These are phyloP conservation scores for Lachancea cidri DNA, from an alignment of 805 yeast genomes.

Conservation along the genomic window DNA sequence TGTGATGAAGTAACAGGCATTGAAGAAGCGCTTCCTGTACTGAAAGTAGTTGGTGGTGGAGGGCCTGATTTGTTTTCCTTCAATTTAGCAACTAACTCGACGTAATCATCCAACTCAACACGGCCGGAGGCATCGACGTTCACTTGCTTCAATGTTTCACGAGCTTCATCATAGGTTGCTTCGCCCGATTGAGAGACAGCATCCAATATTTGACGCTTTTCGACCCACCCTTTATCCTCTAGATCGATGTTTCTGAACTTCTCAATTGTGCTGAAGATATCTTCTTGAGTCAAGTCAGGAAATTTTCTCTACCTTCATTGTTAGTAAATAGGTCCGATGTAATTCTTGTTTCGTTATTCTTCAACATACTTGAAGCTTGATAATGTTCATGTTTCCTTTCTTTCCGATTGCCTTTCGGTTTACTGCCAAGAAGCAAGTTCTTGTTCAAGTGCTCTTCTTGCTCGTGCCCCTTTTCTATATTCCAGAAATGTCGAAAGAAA, in stretches of 20 bases:
- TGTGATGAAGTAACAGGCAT: constrained; percentile 30
- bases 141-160: constrained; percentile 87
- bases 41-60: constrained; percentile 30
- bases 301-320: constrained; percentile 56
- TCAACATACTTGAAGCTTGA: constrained; percentile 51
- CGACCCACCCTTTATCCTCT: constrained; percentile 92
- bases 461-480: background rate
- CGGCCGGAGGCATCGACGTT: constrained; percentile 95
- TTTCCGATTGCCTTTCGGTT: background rate
- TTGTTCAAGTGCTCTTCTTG: background rate
- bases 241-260: constrained; percentile 80
- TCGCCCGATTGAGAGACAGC: constrained; percentile 73
- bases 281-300: constrained; percentile 82
- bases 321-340: background rate
- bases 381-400: constrained; percentile 48
- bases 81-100: constrained; percentile 74
- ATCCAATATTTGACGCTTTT: constrained; percentile 84
- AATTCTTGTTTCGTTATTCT: too few species aligned
- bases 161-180: constrained; percentile 83
- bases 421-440: background rate
- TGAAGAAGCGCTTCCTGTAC: constrained; percentile 22
- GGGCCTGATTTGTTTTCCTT: constrained; percentile 39
- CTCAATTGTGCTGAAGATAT: constrained; percentile 77
- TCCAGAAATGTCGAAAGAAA: background rate
- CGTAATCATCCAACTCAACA: constrained; percentile 93